phyloP scores from a whole-genome alignment of 768 basidiomycete genomes.

The Boletus speciosus region DNA sequence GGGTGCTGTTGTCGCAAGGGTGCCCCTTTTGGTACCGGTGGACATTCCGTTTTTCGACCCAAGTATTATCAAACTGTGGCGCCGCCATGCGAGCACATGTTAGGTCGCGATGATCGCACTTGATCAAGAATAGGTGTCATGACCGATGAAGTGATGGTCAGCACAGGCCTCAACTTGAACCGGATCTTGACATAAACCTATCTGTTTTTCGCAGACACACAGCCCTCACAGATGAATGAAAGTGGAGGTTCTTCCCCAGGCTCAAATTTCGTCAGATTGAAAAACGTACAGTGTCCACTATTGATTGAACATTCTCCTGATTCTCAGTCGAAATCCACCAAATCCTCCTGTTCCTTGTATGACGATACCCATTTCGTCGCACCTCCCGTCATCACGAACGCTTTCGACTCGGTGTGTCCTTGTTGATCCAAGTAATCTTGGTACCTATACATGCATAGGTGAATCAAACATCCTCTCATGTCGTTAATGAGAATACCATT shows the following conservation, averaged over 20 bases:
- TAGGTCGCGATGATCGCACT: constrained; percentile 5
- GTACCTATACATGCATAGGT: constrained; percentile 36
- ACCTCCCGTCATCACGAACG: constrained; percentile 43
- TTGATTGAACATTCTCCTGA: neutral
- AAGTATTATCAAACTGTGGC: neutral
- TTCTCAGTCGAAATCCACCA: constrained; percentile 21
- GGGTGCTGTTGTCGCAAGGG: constrained; percentile 11
- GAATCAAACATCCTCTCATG: neutral
- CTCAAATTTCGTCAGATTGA: neutral
- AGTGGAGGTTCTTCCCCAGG: neutral
- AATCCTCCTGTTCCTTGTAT: constrained; percentile 29
- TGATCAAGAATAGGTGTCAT: neutral
- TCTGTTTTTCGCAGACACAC: neutral
- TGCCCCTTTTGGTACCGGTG: neutral
- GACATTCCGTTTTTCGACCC: neutral
- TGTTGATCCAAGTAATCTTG: constrained; percentile 43
- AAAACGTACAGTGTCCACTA: neutral
- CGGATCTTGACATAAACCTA: neutral
- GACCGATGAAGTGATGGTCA: neutral
- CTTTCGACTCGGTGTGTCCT: constrained; percentile 33
- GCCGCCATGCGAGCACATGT: neutral
- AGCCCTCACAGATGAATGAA: neutral
- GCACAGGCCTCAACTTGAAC: neutral
- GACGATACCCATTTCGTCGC: constrained; percentile 36
- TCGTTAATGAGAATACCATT: constrained; percentile 38